Evolutionary conservation across 2,329 filamentous ascomycete genomes (phyloP).

Genomic region (Aspergillus viridinutans): DNA sequence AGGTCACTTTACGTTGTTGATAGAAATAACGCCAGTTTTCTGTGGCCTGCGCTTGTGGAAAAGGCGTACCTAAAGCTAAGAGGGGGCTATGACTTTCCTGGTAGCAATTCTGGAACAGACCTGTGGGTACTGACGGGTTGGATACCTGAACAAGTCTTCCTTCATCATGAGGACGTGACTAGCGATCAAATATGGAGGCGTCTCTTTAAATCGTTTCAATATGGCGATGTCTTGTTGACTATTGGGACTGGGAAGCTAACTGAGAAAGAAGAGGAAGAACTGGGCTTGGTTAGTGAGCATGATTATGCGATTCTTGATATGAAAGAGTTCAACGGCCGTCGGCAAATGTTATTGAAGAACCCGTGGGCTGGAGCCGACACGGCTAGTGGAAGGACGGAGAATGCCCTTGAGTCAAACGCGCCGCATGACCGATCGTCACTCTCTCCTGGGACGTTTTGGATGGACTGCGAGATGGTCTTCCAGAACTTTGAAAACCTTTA

Average conservation of each 20-base stretch:
- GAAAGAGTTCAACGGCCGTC: conserved; percentile 57
- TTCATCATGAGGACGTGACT: conserved; percentile 80
- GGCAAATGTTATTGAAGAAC: conserved; percentile 82
- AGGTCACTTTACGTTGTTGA: conserved; percentile 84
- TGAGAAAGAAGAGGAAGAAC: conserved; percentile 67
- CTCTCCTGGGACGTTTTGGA: conserved; percentile 83
- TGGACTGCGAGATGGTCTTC: conserved; percentile 77
- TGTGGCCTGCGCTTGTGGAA: conserved; percentile 91
- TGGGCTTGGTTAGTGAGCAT: conserved; percentile 84
- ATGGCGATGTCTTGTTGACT: conserved; percentile 80
- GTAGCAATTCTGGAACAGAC: conserved; percentile 94
- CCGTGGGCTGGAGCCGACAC: conserved; percentile 76
- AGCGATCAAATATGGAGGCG: conserved; percentile 72
- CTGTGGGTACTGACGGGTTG: conserved; percentile 89
- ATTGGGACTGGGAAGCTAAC: conserved; percentile 84
- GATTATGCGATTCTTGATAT: conserved; percentile 90
- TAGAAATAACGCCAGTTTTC: conserved; percentile 69
- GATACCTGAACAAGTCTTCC: conserved; percentile 93
- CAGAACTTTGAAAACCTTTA: conserved; percentile 96
- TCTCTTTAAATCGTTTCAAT: conserved; percentile 68
- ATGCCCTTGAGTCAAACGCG: conserved; percentile 8
- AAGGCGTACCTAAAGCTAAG: conserved; percentile 95
- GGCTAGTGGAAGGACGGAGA: conserved; percentile 27
- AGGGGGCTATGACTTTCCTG: conserved; percentile 95
- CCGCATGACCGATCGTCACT: conserved; percentile 22